Evolutionary conservation across 2,329 filamentous ascomycete genomes (phyloP), one percentile per base, ranked within the genome.

Genomic region (Talaromyces sp.): DNA sequence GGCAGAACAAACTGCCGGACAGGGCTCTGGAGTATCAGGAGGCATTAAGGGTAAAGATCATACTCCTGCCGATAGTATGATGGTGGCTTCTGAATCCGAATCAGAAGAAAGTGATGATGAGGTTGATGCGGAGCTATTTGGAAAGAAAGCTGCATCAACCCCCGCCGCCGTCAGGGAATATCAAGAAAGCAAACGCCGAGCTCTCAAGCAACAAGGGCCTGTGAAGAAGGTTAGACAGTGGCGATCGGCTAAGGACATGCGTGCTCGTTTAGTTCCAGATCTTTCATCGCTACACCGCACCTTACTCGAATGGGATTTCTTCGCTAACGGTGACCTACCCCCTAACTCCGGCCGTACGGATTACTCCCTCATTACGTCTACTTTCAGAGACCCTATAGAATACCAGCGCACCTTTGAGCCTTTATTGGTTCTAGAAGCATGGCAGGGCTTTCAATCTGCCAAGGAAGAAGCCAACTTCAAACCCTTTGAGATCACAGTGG

Each of bases 251-350:
- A 96, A 96, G 77, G 95, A 99, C 78, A 94, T 97, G 88, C 90
- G 94, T 71, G 94, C 95, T 69, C 90, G 95, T 68, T 84, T 99
- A 67, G 91, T 93, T 36, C 95, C 96, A 7, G 92, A 96, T 69
- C 90, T 99, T 79, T 90, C 92, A 43, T 84, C 87, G 17, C 80
- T 99, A 34, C 95, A 98, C 75, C 89, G 91, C 71, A 89, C 89
- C 19, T 92, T 99, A 60, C 86, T 99, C 2, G 86, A 90, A 64
- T 99, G 95, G 95, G 91, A 99, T 70, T 96, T 96, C 70, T 99
- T 97, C 77, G 91, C 97, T 72, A 82, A 88, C 54, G 92, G 93
- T 31, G 92, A 93, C 72, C 91, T 93, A 66, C 95, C 95, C 5
- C 93, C 95, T 0, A 86, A 84, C 65, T 84, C 85, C 5, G 89